Percentiles rank a stretch among this genome's conserved stretches.
Conservation (phyloP, 306 rosid genomes). For the Prunus armeniaca region DNA sequence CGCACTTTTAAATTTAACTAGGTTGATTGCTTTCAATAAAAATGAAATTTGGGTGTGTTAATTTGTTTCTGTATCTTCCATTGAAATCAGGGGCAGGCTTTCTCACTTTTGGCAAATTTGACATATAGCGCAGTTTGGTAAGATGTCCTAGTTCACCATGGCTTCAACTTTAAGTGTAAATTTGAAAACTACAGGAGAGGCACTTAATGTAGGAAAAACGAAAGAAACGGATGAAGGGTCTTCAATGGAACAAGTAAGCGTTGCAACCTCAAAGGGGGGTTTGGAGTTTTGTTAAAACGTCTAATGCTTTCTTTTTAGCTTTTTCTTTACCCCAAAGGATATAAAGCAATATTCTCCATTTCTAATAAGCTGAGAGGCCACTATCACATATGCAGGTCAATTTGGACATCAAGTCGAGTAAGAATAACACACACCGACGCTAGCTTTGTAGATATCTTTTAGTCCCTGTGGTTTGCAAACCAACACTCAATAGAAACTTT, state of each 20-base stretch:
- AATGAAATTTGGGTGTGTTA: not conserved
- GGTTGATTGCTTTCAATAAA: not conserved
- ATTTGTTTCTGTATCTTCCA: conserved; percentile 16
- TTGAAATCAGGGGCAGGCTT: conserved; percentile 17
- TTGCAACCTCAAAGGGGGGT: conserved; percentile 21
- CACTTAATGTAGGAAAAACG: conserved; percentile 18
- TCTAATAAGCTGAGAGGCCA: conserved; percentile 62
- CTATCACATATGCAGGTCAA: conserved; percentile 50
- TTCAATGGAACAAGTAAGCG: conserved; percentile 4
- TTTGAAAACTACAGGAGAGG: conserved; percentile 24
- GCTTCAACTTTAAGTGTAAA: conserved; percentile 69
- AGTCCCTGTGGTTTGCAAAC: conserved; percentile 13
- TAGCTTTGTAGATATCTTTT: conserved; percentile 22
- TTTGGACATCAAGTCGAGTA: conserved; percentile 28
- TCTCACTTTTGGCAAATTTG: conserved; percentile 17
- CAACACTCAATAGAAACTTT: not conserved
- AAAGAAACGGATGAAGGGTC: conserved; percentile 10
- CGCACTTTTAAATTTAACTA: not conserved
- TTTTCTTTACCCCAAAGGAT: conserved; percentile 79
- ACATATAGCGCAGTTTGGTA: conserved; percentile 44
- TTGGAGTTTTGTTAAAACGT: conserved; percentile 32
- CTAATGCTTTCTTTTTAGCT: conserved; percentile 37
- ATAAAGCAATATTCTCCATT: conserved; percentile 33
- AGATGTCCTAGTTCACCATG: conserved; percentile 49
- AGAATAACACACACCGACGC: conserved; percentile 7